These are phyloP conservation scores for Suillus ampliporus DNA, from an alignment of 768 basidiomycete species.

Conservation along the genomic window DNA sequence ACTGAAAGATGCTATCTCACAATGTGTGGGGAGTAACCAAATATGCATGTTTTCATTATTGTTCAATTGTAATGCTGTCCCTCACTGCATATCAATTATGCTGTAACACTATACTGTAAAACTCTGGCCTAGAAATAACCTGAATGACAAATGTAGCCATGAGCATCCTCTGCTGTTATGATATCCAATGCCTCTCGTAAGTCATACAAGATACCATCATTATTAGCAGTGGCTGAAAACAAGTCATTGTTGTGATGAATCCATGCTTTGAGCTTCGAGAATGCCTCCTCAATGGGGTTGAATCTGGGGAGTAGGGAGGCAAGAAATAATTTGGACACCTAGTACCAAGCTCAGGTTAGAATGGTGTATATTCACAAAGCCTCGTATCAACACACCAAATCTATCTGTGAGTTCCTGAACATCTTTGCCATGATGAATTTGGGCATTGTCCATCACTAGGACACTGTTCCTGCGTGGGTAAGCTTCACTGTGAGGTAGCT, in stretches of 20 bases:
- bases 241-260: conserved; percentile 18
- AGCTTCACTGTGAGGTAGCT: conserved; percentile 15
- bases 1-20: too few relatives aligned
- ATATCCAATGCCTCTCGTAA: conserved; percentile 17
- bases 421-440: conserved; percentile 21
- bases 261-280: conserved; percentile 40
- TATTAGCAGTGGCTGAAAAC: conserved; percentile 13
- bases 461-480: conserved; percentile 26
- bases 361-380: not conserved
- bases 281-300: conserved; percentile 48
- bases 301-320: conserved; percentile 47
- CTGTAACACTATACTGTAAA: not conserved
- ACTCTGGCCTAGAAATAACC: conserved; percentile 14
- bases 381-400: conserved; percentile 9
- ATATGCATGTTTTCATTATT: too few relatives aligned
- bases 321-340: conserved; percentile 31
- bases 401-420: conserved; percentile 19
- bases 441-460: conserved; percentile 25
- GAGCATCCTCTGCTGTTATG: conserved; percentile 14
- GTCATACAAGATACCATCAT: conserved; percentile 13
- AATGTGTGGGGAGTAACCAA: too few relatives aligned
- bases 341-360: not conserved
- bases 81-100: too few relatives aligned
- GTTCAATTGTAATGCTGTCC: not conserved
- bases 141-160: conserved; percentile 20